Base-by-base conservation (phyloP, 345 rosid genomes). In the Gossypium turneri region DNA sequence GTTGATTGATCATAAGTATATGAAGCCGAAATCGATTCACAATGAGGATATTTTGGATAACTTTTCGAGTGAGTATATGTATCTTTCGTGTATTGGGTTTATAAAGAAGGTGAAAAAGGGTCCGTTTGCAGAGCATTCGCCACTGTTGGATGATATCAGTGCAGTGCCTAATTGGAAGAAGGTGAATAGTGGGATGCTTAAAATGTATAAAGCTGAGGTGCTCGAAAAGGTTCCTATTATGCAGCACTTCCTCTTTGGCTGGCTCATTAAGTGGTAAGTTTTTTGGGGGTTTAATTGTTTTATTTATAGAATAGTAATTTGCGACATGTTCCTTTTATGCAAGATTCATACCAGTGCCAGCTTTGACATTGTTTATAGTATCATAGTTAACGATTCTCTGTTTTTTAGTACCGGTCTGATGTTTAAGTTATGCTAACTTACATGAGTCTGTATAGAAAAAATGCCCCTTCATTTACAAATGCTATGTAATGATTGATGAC, bases 161-260 rank as follows among this genome's bases (percentile, higher is more conserved):
- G 99, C 94, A 29, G 98, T 95, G 62, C 96, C 97, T 0, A 87
- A 83, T 67, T 95, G 99, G 99, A 89, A 87, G 70, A 95, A 95
- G 85, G 99, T 95, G 66, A 95, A 91, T 68, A 87, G 94, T 72
- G 98, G 98, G 55, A 67, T 93, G 92, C 92, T 91, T 74, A 95
- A 95, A 89, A 95, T 95, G 98, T 95, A 95, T 15, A 95, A 83
- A 82, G 98, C 89, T 0, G 98, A 95, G 87, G 97, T 95, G 77
- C 89, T 95, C 64, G 94, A 88, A 86, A 95, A 95, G 77, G 94
- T 91, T 51, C 98, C 98, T 20, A 93, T 95, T 57, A 95, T 95
- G 99, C 99, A 95, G 85, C 98, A 95, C 87, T 91, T 95, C 77
- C 88, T 95, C 67, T 95, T 93, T 59, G 99, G 99, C 13, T 87